Base-by-base conservation (phyloP, 495 filamentous ascomycete genomes). In the Podospora fimiseda region DNA sequence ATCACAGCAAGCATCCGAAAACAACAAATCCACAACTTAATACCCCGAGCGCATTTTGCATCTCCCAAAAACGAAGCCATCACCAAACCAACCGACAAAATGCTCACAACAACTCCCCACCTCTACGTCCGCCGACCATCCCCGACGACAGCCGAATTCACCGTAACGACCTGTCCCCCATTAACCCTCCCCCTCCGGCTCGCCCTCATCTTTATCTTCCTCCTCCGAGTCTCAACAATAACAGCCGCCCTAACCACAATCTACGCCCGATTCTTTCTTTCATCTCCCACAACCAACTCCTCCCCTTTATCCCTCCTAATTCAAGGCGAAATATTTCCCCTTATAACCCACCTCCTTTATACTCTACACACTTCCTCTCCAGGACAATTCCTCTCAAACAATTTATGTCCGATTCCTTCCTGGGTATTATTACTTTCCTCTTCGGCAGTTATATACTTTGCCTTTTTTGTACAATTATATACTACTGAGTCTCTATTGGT, bases 401-500 rank as follows among this genome's bases (percentile, higher is more conserved):
- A 70, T 43, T 67, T 65, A 15, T 68, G 77, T 0, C 59, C 77
- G 7, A 50, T 78, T 1, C 70, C 59, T 0, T 21, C 59, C 51
- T 61, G 62, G 58, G 45, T 59, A 19, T 57, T 73, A 50, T 60
- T 60, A 0, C 33, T 49, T 1, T 45, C 46, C 19, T 55, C 56
- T 2, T 15, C 51, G 2, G 47, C 18, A 0, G 49, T 66, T 1
- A 58, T 75, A 0, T 78, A 74, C 58, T 14, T 61, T 15, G 55
- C 70, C 1, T 52, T 72, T 11, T 61, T 24, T 18, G 21, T 63
- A 3, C 73, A 73, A 18, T 59, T 75, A 13, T 73, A 79, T 59
- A 69, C 71, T 71, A 86, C 92, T 65, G 93, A 97, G 72, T 88
- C 86, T 1, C 80, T 99, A 6, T 77, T 96, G 1, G 88, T 95